Conservation (phyloP, 2,329 filamentous ascomycete genomes). For the Tolypocladium sp. region DNA sequence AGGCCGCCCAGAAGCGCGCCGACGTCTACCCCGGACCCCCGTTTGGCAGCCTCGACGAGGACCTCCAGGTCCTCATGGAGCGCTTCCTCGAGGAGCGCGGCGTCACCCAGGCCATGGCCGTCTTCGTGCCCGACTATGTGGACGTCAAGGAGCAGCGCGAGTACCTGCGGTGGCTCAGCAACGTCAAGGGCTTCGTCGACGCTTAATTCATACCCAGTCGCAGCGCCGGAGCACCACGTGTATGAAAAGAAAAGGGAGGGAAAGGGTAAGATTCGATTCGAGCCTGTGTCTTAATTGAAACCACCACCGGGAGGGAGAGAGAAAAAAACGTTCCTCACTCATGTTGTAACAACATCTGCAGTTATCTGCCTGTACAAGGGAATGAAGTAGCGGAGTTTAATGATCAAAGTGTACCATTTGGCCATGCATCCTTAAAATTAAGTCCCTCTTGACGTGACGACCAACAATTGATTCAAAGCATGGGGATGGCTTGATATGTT, state of each 20-base stretch:
- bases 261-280: not conserved
- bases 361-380: constrained; percentile 4
- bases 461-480: not conserved
- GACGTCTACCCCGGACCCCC: constrained; percentile 83
- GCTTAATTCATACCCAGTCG: constrained; percentile 33
- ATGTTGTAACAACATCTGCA: constrained; percentile 4
- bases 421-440: not conserved
- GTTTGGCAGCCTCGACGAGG: constrained; percentile 91
- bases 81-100: constrained; percentile 92
- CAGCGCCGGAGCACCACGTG: not conserved
- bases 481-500: not conserved
- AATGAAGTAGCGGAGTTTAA: not conserved
- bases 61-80: constrained; percentile 86
- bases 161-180: constrained; percentile 83
- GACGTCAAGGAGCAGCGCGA: constrained; percentile 98
- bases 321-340: not conserved
- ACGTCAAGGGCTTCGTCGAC: constrained; percentile 78
- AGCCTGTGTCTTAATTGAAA: not conserved
- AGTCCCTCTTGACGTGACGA: not conserved
- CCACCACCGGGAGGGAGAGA: not conserved
- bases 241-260: not conserved
- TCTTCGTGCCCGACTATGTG: constrained; percentile 93
- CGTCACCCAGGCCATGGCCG: constrained; percentile 74
- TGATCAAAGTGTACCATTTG: not conserved
- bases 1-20: constrained; percentile 67